A percentile compares a stretch with the other conserved stretches of the same genome.
Conservation (phyloP, 2,329 filamentous ascomycete species). For the Diaporthe amygdali region DNA sequence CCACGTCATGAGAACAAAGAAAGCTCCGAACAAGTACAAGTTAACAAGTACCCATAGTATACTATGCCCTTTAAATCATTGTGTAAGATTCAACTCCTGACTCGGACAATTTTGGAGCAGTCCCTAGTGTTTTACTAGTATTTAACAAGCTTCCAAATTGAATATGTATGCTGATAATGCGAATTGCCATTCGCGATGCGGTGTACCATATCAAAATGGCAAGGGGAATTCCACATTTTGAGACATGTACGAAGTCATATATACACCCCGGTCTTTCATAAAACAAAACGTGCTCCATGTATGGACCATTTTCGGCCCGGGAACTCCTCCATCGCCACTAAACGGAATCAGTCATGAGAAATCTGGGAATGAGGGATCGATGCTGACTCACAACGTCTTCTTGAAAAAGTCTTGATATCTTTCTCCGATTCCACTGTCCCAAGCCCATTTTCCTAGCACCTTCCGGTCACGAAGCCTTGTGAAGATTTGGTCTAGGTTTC, state of each 20-base stretch:
- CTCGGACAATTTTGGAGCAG: too few relatives aligned
- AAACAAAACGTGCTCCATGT: neutral
- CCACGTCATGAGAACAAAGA: too few relatives aligned
- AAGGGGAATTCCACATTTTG: neutral
- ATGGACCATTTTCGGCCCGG: neutral
- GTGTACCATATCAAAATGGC: neutral
- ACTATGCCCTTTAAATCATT: too few relatives aligned
- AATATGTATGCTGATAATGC: too few relatives aligned
- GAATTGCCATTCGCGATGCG: too few relatives aligned
- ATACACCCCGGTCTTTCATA: neutral
- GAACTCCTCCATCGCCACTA: neutral
- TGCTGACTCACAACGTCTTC: neutral
- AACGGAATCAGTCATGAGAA: neutral
- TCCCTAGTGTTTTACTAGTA: too few relatives aligned
- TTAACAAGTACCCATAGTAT: too few relatives aligned
- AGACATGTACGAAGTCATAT: neutral
- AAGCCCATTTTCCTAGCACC: neutral
- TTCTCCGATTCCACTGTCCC: neutral
- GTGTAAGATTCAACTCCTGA: too few relatives aligned
- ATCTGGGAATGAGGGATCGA: accelerated
- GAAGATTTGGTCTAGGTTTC: neutral
- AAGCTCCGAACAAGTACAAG: too few relatives aligned
- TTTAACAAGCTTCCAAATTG: too few relatives aligned
- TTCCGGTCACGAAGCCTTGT: neutral
- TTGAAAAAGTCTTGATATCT: neutral